Evolutionary conservation across 75 land plant species (phyloP).

Genomic region (Selaginella moellendorffii): DNA sequence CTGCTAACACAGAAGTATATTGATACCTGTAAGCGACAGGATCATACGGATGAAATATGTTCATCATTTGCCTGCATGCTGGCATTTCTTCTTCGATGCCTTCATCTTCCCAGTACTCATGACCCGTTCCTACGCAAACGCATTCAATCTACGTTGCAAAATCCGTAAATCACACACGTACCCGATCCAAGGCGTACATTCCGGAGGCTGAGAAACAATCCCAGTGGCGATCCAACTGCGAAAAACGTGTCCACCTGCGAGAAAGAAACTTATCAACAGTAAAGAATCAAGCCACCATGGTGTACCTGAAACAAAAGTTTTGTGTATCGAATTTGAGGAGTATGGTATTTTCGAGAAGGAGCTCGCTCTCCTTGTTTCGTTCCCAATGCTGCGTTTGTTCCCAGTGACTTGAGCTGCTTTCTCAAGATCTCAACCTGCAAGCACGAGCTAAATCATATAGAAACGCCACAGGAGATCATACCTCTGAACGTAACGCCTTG

Average conservation of each 20-base stretch:
- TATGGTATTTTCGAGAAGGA: constrained; percentile 31
- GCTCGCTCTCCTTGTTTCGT: too few relatives aligned
- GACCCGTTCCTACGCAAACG: constrained; percentile 41
- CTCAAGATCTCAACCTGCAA: too few relatives aligned
- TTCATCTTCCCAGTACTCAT: constrained; percentile 89
- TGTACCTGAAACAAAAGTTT: constrained; percentile 85
- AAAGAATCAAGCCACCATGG: too few relatives aligned
- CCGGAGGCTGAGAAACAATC: constrained; percentile 78
- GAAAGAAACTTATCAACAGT: too few relatives aligned
- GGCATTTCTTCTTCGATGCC: constrained; percentile 89
- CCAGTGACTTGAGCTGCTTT: too few relatives aligned
- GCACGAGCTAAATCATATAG: too few relatives aligned
- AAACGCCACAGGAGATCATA: too few relatives aligned
- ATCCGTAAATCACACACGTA: constrained; percentile 2
- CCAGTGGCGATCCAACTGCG: constrained; percentile 98
- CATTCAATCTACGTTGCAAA: not conserved
- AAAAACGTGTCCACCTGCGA: constrained; percentile 94
- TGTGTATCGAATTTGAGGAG: constrained; percentile 71
- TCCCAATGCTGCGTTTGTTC: too few relatives aligned
- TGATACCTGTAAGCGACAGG: constrained; percentile 91
- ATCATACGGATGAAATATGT: constrained; percentile 96
- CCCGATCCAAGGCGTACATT: constrained; percentile 87
- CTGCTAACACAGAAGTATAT: not conserved
- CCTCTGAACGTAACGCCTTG: too few relatives aligned
- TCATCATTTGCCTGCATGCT: constrained; percentile 63